Conservation (phyloP, 352 stramenopile genomes). For the Phytophthora crassamura region DNA sequence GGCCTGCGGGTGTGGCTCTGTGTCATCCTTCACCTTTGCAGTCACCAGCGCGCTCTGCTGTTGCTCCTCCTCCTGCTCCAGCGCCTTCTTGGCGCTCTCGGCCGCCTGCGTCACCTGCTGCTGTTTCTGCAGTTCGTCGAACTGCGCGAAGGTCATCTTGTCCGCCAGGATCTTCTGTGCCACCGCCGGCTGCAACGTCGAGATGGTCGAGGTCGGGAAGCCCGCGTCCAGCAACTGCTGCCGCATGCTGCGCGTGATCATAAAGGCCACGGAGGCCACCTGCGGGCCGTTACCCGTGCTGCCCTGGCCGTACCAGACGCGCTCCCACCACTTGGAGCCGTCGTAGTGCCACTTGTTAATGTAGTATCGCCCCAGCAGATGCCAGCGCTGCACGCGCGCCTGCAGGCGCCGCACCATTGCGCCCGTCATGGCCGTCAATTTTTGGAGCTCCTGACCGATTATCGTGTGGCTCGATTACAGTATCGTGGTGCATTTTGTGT, state of each 20-base stretch:
- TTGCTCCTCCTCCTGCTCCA: slow-evolving; percentile 30
- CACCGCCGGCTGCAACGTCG: slow-evolving; percentile 56
- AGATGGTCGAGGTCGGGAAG: slow-evolving; percentile 70
- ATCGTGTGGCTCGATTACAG: no score
- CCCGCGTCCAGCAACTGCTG: slow-evolving; percentile 60
- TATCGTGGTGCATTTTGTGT: not conserved
- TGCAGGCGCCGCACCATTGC: slow-evolving; percentile 45
- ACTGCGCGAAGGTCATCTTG: slow-evolving; percentile 65
- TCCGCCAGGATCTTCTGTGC: slow-evolving; percentile 70
- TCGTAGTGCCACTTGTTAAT: slow-evolving; percentile 89
- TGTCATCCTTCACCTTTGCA: slow-evolving; percentile 9
- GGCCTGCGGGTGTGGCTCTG: not conserved
- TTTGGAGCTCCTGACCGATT: no score
- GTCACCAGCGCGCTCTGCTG: slow-evolving; percentile 16
- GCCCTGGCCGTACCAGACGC: slow-evolving; percentile 69
- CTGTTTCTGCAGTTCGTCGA: slow-evolving; percentile 44
- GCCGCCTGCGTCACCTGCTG: slow-evolving; percentile 35
- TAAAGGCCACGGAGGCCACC: slow-evolving; percentile 83
- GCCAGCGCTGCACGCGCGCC: slow-evolving; percentile 59
- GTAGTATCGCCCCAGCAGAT: slow-evolving; percentile 79
- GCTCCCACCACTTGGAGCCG: slow-evolving; percentile 73
- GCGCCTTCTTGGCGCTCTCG: slow-evolving; percentile 30
- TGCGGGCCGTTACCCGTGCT: slow-evolving; percentile 46
- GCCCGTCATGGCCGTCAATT: slow-evolving; percentile 23
- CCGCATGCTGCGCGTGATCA: slow-evolving; percentile 83